Conservation (phyloP, 78 protist species). For the Dictyostelium intermedium region DNA sequence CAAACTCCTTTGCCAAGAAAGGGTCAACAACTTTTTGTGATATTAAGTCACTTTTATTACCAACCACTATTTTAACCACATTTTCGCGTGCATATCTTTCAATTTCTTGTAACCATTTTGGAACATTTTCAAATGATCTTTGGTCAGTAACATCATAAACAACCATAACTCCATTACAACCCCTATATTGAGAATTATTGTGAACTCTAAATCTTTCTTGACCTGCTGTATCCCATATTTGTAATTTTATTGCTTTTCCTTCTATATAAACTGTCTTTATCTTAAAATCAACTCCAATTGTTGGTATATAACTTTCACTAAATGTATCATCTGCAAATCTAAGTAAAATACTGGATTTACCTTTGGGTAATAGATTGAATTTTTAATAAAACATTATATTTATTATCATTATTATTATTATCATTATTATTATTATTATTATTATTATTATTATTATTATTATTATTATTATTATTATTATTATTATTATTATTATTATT, state of each 20-base stretch:
- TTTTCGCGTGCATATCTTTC: not conserved
- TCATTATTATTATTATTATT: constrained; percentile 15
- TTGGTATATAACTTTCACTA: not conserved
- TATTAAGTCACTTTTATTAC: not conserved
- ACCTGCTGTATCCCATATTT: constrained; percentile 87
- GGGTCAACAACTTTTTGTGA: not conserved
- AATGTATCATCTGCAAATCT: not conserved
- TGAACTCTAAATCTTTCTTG: constrained; percentile 80
- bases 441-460: too few relatives aligned
- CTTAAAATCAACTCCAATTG: not conserved
- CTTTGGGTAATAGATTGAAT: not conserved
- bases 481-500: too few relatives aligned
- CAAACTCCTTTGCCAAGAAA: not conserved
- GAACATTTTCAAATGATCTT: constrained; percentile 9
- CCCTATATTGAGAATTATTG: not conserved
- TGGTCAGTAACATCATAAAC: not conserved
- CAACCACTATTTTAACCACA: not conserved
- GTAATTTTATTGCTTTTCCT: constrained; percentile 1
- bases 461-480: too few relatives aligned
- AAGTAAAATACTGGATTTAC: not conserved
- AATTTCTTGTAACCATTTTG: not conserved
- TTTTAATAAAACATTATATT: too few relatives aligned
- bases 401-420: not conserved
- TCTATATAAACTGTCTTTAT: not conserved
- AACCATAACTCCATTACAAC: not conserved